Evolutionary conservation across 352 stramenopile species (phyloP).

Genomic region (Phytopythium vexans): DNA sequence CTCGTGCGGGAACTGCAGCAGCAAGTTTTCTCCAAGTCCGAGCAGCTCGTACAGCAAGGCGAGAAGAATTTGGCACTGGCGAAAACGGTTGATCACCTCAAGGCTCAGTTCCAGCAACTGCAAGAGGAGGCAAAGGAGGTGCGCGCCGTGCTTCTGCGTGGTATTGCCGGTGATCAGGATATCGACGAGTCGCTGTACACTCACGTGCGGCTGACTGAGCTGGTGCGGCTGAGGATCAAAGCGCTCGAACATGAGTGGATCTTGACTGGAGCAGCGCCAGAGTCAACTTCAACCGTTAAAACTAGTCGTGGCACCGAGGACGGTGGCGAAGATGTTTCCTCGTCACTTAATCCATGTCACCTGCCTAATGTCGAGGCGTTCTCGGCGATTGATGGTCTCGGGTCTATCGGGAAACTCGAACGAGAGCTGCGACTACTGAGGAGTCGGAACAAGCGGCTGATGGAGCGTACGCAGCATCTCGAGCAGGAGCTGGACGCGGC

Average conservation of each 20-base stretch:
- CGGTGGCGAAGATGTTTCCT: conserved; percentile 5
- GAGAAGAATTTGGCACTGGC: conserved; percentile 63
- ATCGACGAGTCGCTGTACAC: conserved; percentile 61
- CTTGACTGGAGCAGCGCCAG: conserved; percentile 17
- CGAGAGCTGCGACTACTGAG: conserved; percentile 63
- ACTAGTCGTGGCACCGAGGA: not conserved
- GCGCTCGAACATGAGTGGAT: conserved; percentile 57
- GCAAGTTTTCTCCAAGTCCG: conserved; percentile 66
- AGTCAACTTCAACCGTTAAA: too few species aligned
- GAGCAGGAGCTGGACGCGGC: conserved; percentile 54
- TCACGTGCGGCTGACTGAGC: conserved; percentile 65
- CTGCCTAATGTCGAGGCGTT: conserved; percentile 60
- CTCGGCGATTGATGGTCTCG: conserved; percentile 58
- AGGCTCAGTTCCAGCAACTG: conserved; percentile 35
- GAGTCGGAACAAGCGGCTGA: conserved; percentile 71
- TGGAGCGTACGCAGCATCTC: conserved; percentile 41
- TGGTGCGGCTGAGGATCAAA: conserved; percentile 70
- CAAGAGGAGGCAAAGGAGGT: conserved; percentile 53
- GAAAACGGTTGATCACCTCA: conserved; percentile 39
- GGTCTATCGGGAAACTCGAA: conserved; percentile 55
- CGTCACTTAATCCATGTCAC: conserved; percentile 21
- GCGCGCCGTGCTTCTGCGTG: conserved; percentile 43
- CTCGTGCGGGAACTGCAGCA: conserved; percentile 56
- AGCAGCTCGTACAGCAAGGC: conserved; percentile 69
- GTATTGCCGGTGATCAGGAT: conserved; percentile 39